phyloP scores from a whole-genome alignment of 139 green algal genomes.

The Deuterostichococcus epilithicus region DNA sequence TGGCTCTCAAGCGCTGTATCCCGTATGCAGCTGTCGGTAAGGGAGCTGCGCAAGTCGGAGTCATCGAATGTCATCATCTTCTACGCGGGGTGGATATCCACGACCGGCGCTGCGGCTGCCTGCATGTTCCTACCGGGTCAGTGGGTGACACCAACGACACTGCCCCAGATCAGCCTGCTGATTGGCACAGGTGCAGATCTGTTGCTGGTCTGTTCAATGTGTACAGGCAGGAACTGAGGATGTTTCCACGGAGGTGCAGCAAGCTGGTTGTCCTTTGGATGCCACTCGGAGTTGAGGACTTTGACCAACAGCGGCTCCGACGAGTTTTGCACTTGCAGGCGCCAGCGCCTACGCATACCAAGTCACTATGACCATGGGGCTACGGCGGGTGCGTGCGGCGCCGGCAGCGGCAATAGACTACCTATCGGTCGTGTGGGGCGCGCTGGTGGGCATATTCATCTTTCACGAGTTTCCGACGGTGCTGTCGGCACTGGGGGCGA shows the following conservation, averaged over 20 bases:
- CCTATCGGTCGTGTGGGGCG: constrained; percentile 1
- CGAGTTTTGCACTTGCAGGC: neutral
- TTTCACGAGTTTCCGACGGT: neutral
- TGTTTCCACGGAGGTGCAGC: too few relatives aligned
- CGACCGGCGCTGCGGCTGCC: neutral
- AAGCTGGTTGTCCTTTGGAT: neutral
- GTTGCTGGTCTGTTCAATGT: neutral
- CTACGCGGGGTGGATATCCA: neutral
- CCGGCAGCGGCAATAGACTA: constrained; percentile 10
- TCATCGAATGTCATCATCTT: neutral
- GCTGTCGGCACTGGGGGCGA: neutral
- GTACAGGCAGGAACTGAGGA: too few relatives aligned
- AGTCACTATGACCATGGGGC: constrained; percentile 6
- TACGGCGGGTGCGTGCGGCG: constrained; percentile 8
- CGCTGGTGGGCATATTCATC: neutral
- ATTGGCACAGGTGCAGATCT: neutral
- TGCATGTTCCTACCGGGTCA: neutral
- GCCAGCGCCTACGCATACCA: neutral
- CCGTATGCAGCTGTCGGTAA: neutral
- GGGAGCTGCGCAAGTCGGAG: neutral
- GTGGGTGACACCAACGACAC: neutral
- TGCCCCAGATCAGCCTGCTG: neutral
- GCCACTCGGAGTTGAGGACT: neutral
- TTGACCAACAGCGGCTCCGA: neutral
- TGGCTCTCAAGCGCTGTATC: too few relatives aligned